These are phyloP conservation scores for Whalleya microplaca DNA, from an alignment of 2,329 filamentous ascomycete genomes.

Conservation along the genomic window DNA sequence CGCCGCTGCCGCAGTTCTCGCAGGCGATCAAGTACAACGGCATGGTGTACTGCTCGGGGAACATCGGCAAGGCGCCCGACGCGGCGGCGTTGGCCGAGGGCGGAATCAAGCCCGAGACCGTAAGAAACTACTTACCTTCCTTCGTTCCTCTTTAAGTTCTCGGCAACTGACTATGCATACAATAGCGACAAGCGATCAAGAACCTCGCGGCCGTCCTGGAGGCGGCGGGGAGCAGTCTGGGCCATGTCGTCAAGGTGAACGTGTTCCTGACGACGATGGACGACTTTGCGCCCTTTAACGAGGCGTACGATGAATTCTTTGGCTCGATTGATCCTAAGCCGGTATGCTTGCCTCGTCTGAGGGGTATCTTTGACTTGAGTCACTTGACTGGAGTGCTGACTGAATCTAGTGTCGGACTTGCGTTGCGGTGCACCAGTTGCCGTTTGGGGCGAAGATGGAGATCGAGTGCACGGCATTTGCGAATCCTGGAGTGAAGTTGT, in stretches of 20 bases:
- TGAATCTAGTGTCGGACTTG: constrained; percentile 59
- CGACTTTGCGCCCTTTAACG: constrained; percentile 63
- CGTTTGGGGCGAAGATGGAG: constrained; percentile 72
- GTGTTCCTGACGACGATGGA: constrained; percentile 68
- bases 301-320: constrained; percentile 57
- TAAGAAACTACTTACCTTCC: constrained; percentile 34
- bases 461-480: constrained; percentile 69
- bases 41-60: constrained; percentile 73
- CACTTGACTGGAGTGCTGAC: constrained; percentile 3
- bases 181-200: constrained; percentile 57
- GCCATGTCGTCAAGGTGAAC: constrained; percentile 69
- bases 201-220: constrained; percentile 64
- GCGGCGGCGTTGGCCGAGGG: constrained; percentile 60
- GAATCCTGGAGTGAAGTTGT: constrained; percentile 21
- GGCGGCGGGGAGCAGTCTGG: constrained; percentile 60
- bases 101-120: constrained; percentile 56
- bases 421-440: constrained; percentile 74
- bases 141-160: background rate
- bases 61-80: constrained; percentile 60
- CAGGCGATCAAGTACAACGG: constrained; percentile 66
- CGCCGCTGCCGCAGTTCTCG: constrained; percentile 59
- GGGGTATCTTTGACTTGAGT: no score
- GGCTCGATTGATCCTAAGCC: constrained; percentile 47
- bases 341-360: constrained; percentile 48
- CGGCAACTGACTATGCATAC: constrained; percentile 6